Evolutionary conservation across 176 grass and related monocot species (phyloP).

Genomic region (Guadua angustifolia): DNA sequence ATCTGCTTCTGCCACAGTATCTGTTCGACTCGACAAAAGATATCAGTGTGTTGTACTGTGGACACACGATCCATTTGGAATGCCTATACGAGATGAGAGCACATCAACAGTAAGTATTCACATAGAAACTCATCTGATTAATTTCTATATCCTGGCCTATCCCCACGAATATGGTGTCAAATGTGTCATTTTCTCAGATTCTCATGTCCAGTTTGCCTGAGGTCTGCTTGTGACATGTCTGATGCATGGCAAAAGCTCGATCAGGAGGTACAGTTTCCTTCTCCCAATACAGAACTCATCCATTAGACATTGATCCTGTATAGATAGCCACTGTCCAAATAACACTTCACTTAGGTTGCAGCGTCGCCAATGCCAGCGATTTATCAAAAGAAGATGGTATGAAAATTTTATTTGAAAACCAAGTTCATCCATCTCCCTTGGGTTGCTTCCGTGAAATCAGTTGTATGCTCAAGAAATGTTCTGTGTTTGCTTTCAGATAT

Average conservation of each 20-base stretch:
- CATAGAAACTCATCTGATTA: background rate
- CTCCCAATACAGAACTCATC: background rate
- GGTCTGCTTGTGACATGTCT: slow-evolving; percentile 78
- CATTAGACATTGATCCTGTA: background rate
- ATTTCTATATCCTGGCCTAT: background rate
- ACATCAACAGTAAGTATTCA: slow-evolving; percentile 60
- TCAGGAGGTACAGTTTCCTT: slow-evolving; percentile 57
- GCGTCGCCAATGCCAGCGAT: slow-evolving; percentile 70
- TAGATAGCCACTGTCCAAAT: background rate
- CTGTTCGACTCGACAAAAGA: slow-evolving; percentile 75
- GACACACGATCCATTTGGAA: slow-evolving; percentile 80
- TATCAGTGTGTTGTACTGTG: slow-evolving; percentile 61
- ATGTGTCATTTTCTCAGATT: slow-evolving; percentile 43
- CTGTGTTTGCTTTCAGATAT: slow-evolving; percentile 50
- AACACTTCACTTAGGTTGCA: slow-evolving; percentile 57
- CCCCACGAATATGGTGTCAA: background rate
- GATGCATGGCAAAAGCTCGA: slow-evolving; percentile 71
- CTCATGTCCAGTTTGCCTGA: slow-evolving; percentile 78
- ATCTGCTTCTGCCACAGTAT: slow-evolving; percentile 42
- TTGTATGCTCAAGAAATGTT: background rate
- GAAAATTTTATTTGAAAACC: background rate
- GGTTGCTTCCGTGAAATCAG: background rate
- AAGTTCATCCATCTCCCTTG: background rate
- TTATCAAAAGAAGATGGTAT: slow-evolving; percentile 81
- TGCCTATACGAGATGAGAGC: slow-evolving; percentile 72